These are phyloP conservation scores for Adansonia gregorii DNA, from an alignment of 441 rosid species.

Conservation along the genomic window DNA sequence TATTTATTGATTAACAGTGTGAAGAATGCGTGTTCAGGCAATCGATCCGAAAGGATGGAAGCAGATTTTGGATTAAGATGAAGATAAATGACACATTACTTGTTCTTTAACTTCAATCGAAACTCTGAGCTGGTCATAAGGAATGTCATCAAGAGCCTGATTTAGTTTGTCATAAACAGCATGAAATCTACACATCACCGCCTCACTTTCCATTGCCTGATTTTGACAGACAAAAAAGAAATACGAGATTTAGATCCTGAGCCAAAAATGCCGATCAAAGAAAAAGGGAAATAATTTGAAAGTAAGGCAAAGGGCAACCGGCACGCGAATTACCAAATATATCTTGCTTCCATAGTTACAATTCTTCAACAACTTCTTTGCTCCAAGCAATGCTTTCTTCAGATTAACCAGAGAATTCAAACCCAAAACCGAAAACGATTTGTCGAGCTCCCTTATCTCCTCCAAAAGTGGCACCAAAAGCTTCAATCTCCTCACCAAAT, in stretches of 20 bases:
- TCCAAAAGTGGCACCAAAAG: constrained; percentile 60
- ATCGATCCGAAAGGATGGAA: constrained; percentile 20
- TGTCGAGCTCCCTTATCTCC: constrained; percentile 47
- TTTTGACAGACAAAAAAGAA: constrained; percentile 6
- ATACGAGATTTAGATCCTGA: constrained; percentile 1
- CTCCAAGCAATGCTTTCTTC: constrained; percentile 45
- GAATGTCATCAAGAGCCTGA: constrained; percentile 52
- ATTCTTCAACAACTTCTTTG: constrained; percentile 57
- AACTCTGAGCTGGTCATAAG: constrained; percentile 51
- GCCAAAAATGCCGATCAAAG: background rate
- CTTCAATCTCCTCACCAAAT: constrained; percentile 60
- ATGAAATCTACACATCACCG: constrained; percentile 55
- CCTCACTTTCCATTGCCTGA: constrained; percentile 68
- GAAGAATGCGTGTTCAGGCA: constrained; percentile 6
- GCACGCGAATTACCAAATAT: constrained; percentile 48
- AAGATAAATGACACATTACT: constrained; percentile 36
- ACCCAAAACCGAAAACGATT: constrained; percentile 20
- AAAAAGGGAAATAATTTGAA: background rate
- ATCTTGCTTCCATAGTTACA: constrained; percentile 69
- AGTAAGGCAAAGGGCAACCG: background rate
- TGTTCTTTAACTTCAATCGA: constrained; percentile 67
- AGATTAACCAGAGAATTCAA: constrained; percentile 40
- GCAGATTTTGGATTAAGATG: background rate
- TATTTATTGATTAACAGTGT: background rate
- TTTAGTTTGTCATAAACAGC: constrained; percentile 49